Evolutionary conservation across 345 rosid species (phyloP).

Genomic region (Turritis glabra): DNA sequence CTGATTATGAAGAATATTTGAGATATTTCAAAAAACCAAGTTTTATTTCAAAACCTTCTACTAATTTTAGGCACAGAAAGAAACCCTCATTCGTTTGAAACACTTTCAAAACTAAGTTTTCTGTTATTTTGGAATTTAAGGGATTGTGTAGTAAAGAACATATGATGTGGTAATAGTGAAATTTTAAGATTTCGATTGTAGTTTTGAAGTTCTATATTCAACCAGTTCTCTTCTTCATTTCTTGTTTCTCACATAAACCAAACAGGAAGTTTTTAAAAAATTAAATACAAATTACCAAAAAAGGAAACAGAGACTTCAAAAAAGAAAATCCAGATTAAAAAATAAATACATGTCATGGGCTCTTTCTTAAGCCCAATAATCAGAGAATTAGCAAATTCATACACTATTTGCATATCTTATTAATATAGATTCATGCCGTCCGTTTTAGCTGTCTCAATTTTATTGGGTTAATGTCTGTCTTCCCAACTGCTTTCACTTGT

Average conservation of each 20-base stretch:
- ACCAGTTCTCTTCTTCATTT: not conserved
- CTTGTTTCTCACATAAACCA: no score
- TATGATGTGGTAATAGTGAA: not conserved
- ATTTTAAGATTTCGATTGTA: not conserved
- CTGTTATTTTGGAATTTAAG: not conserved
- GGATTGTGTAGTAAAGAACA: not conserved
- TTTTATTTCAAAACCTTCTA: not conserved
- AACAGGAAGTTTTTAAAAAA: no score
- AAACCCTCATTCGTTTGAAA: not conserved
- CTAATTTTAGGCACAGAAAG: not conserved
- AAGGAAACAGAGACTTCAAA: not conserved
- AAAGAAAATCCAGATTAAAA: no score
- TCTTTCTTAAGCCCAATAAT: not conserved
- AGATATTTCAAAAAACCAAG: not conserved
- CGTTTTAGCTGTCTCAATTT: no score
- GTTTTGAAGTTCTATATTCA: not conserved
- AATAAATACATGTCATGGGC: no score
- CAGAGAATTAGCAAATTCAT: not conserved
- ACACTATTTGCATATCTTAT: no score
- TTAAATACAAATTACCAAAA: not conserved
- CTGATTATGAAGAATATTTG: not conserved
- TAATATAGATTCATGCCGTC: no score
- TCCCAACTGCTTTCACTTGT: not conserved
- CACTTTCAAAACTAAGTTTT: not conserved
- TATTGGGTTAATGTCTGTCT: not conserved